Conservation (phyloP, 305 asterid genomes). For the Withania somnifera region DNA sequence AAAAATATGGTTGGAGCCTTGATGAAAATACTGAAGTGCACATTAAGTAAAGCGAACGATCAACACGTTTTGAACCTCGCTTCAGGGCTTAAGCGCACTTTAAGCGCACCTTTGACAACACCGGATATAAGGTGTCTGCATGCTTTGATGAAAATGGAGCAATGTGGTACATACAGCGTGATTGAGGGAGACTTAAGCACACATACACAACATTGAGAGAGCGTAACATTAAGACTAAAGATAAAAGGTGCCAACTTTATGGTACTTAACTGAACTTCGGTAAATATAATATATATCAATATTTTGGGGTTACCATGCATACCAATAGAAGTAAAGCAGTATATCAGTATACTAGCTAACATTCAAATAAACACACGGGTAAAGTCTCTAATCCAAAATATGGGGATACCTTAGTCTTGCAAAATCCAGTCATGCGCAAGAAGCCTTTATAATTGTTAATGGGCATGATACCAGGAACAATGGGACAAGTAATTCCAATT, state of each 20-base stretch:
- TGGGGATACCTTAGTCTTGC: conserved; percentile 78
- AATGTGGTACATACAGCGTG: neutral
- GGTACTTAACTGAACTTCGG: neutral
- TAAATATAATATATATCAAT: neutral
- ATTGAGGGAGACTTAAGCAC: neutral
- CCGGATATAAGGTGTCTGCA: neutral
- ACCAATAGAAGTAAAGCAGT: neutral
- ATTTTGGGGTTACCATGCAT: neutral
- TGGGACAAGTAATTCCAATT: conserved; percentile 77
- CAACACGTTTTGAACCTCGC: no score
- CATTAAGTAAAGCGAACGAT: no score
- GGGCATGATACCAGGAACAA: conserved; percentile 96
- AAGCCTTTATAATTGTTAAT: conserved; percentile 93
- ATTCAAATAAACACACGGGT: neutral
- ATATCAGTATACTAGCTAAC: neutral
- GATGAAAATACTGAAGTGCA: no score
- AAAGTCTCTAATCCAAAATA: neutral
- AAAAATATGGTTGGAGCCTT: no score
- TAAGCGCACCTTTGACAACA: no score
- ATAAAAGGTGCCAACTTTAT: neutral
- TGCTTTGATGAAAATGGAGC: neutral
- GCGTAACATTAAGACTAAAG: neutral
- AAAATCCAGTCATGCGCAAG: conserved; percentile 93
- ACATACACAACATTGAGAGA: neutral
- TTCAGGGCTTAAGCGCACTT: no score